Base-by-base conservation (phyloP, 2,329 filamentous ascomycete species). In the Parastagonospora nodorum region DNA sequence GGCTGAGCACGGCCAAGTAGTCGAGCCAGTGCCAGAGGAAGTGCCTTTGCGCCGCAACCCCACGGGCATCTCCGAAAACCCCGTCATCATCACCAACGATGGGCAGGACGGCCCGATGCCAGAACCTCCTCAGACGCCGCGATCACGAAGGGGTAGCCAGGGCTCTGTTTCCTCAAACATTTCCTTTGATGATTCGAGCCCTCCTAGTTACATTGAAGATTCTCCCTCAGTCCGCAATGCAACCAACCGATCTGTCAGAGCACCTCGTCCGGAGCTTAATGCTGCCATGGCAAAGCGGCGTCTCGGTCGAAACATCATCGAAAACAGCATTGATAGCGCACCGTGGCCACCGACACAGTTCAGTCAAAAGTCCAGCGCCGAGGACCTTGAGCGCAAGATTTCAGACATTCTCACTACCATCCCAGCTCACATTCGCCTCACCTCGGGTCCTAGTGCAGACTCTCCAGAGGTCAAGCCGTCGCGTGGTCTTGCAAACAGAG, bases 381-480 rank as follows among this genome's bases (percentile, higher is more conserved):
- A 90, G 57, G 84, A 90, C 48, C 80, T 96, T 11, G 89, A 91
- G 58, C 84, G 87, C 55, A 90, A 92, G 68, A 92, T 96, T 42
- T 88, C 84, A 65, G 84, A 88, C 44, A 89, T 95, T 49, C 81
- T 95, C 33, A 85, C 85, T 50, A 88, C 82, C 15, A 89, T 95
- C 55, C 90, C 91, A 2, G 87, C 88, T 29, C 86, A 87, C 55
- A 95, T 97, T 63, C 87, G 86, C 44, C 80, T 97, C 36, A 85
- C 85, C 1, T 66, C 69, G 11, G 58, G 63, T 2, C 57, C 66
- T 19, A 66, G 62, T n/a, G 56, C 66, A 36, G 63, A 72, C 47
- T 63, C 63, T 31, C 63, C 60, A 24, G 64, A 70, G 43, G 56
- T 66, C 42, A 74, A 65, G 48, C 45, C 67, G 19, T 51, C 53